phyloP scores from a whole-genome alignment of 2,329 filamentous ascomycete species.

The Simplicillium aogashimaense region DNA sequence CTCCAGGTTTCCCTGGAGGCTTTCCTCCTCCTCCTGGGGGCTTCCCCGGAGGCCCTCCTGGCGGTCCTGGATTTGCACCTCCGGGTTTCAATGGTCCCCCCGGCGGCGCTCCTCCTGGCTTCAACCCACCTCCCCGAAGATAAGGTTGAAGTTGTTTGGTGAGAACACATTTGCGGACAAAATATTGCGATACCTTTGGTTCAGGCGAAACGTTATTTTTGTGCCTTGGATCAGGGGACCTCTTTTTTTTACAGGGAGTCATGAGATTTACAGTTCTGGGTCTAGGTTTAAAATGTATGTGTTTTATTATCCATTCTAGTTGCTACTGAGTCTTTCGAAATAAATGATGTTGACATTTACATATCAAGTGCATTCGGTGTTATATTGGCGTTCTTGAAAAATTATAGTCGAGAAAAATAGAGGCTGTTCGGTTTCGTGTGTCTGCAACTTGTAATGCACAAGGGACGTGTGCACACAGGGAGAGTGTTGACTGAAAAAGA shows the following conservation, averaged over 20 bases:
- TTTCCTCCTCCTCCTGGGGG: constrained; percentile 35
- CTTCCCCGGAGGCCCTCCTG: constrained; percentile 28
- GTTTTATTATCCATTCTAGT: not conserved
- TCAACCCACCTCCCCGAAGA: constrained; percentile 62
- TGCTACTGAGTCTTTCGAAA: too few relatives aligned
- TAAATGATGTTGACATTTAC: too few relatives aligned
- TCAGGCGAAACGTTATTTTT: constrained; percentile 12
- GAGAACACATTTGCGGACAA: constrained; percentile 9
- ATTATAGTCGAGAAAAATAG: too few relatives aligned
- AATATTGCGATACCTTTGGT: constrained; percentile 14
- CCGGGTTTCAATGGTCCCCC: constrained; percentile 40
- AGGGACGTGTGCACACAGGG: too few relatives aligned
- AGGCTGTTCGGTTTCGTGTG: too few relatives aligned
- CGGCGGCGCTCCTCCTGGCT: constrained; percentile 55
- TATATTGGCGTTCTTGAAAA: too few relatives aligned
- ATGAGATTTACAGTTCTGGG: constrained; percentile 7
- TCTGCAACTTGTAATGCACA: too few relatives aligned
- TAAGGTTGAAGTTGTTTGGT: constrained; percentile 22
- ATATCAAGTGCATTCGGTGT: too few relatives aligned
- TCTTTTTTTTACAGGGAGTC: constrained; percentile 5
- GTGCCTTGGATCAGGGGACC: constrained; percentile 9
- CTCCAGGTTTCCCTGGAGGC: constrained; percentile 39
- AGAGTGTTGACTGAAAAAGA: too few relatives aligned
- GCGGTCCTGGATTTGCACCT: constrained; percentile 32
- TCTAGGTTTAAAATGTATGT: constrained; percentile 6